Evolutionary conservation across 2,329 filamentous ascomycete genomes (phyloP).

Genomic region (Exophiala calicioides): DNA sequence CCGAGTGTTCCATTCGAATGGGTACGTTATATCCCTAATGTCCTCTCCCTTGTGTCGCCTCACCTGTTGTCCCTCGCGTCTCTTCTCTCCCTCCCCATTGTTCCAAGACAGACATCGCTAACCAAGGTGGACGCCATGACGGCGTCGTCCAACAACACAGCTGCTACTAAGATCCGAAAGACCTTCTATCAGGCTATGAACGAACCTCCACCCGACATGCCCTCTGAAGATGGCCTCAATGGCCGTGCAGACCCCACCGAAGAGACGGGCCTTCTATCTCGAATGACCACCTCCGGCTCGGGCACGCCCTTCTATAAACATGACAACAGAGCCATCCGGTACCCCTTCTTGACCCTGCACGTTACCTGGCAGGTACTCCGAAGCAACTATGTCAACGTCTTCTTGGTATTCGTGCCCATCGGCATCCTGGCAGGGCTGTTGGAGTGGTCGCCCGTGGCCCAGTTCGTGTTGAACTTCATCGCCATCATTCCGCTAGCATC

Average conservation of each 20-base stretch:
- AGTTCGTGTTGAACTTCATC: slow-evolving; percentile 65
- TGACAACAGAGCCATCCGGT: slow-evolving; percentile 40
- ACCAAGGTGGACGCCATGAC: slow-evolving; percentile 13
- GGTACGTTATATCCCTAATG: slow-evolving; percentile 5
- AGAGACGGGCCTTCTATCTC: slow-evolving; percentile 37
- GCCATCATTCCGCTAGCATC: slow-evolving; percentile 65
- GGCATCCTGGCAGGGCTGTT: slow-evolving; percentile 65
- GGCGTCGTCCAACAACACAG: slow-evolving; percentile 22
- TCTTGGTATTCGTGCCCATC: slow-evolving; percentile 65
- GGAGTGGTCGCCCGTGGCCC: slow-evolving; percentile 56
- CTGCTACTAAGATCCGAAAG: slow-evolving; percentile 25
- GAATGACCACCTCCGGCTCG: slow-evolving; percentile 24
- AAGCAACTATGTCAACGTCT: slow-evolving; percentile 58
- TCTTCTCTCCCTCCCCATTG: slow-evolving; percentile 4
- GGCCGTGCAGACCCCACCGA: slow-evolving; percentile 38
- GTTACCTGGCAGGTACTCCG: slow-evolving; percentile 48
- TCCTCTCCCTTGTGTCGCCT: slow-evolving; percentile 1
- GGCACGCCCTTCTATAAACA: slow-evolving; percentile 40
- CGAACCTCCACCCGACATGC: slow-evolving; percentile 15
- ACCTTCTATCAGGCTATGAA: slow-evolving; percentile 19
- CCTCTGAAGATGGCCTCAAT: slow-evolving; percentile 33
- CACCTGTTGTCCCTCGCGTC: not conserved
- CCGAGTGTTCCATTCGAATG: slow-evolving; percentile 1
- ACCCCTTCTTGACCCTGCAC: slow-evolving; percentile 42
- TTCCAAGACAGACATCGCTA: slow-evolving; percentile 10